phyloP scores from a whole-genome alignment of 2,329 filamentous ascomycete species.

The Rutstroemia sp. region DNA sequence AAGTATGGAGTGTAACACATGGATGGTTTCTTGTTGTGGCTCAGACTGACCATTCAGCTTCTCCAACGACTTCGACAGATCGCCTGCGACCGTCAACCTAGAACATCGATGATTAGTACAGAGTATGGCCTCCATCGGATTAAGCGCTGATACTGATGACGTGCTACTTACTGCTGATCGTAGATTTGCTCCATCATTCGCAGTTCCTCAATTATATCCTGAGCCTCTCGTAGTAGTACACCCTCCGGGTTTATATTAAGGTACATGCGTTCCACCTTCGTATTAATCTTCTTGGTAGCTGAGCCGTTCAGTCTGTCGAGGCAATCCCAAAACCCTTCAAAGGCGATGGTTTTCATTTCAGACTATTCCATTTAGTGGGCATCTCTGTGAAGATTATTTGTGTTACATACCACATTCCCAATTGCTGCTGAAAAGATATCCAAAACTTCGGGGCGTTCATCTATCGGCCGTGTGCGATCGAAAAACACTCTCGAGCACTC shows the following conservation, averaged over 20 bases:
- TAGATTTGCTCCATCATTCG: constrained; percentile 37
- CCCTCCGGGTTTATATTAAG: constrained; percentile 37
- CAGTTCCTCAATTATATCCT: constrained; percentile 40
- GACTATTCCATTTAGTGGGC: constrained; percentile 20
- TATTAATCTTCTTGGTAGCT: neutral
- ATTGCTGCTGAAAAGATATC: constrained; percentile 38
- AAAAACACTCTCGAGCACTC: constrained; percentile 34
- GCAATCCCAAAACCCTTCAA: constrained; percentile 31
- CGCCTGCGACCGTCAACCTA: constrained; percentile 7
- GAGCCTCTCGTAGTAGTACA: constrained; percentile 34
- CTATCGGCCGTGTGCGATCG: constrained; percentile 29
- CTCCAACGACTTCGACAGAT: constrained; percentile 8
- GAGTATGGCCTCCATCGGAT: neutral
- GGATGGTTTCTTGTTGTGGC: neutral
- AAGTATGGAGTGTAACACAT: neutral
- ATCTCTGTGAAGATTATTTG: neutral
- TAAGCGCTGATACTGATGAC: neutral
- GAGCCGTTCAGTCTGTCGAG: constrained; percentile 21
- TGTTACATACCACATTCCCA: constrained; percentile 31
- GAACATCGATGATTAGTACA: neutral
- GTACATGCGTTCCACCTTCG: constrained; percentile 6
- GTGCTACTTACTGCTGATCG: constrained; percentile 21
- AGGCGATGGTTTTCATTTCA: constrained; percentile 34
- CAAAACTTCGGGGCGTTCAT: constrained; percentile 33
- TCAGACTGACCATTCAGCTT: neutral